Base-by-base conservation (phyloP, 2,329 filamentous ascomycete species). In the Aaosphaeria pasadenensis region DNA sequence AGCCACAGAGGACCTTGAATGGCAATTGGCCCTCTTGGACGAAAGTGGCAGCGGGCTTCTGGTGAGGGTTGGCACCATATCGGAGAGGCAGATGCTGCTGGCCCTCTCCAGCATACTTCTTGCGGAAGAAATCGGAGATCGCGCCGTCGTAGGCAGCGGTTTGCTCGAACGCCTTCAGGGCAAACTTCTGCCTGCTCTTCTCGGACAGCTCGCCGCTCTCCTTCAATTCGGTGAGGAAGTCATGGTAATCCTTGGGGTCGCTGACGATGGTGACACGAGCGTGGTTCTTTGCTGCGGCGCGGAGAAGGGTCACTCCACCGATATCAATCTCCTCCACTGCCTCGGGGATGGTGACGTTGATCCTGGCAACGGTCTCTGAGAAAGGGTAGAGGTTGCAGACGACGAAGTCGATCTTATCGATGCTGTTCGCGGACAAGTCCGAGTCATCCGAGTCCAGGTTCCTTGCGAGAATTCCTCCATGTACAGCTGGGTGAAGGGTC, bases 281-380 rank as follows among this genome's bases (percentile, higher is more conserved):
- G 78, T 99, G 94, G 79, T 99, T 99, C 84, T 99, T 99, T 62
- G 94, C 94, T 29, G 94, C 94, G 48, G 94, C 94, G 56, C 94
- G 87, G 67, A 99, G 89, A 53, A 99, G 85, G 36, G 94, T 99
- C 45, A 99, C 94, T 63, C 94, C 94, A 52, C 70, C 94, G 69
- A 99, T 96, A 74, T 99, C 94, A 64, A 99, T 95, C 78, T 99
- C 94, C 77, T 99, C 94, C 36, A 99, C 92, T 44, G 94, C 94
- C 76, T 99, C 92, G 44, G 89, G 85, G 54, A 99, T 89, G 52
- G 92, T 97, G 64, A 99, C 94, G 66, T 96, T 95, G 77, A 95
- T 85, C 81, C 96, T 95, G 63, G 91, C 88, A 61, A 99, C 86
- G 31, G 94, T 99, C 71, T 97, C 91, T 79, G 96, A 96, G 85